Conservation (phyloP, 805 yeast genomes). For the Candida taoyuanica region DNA sequence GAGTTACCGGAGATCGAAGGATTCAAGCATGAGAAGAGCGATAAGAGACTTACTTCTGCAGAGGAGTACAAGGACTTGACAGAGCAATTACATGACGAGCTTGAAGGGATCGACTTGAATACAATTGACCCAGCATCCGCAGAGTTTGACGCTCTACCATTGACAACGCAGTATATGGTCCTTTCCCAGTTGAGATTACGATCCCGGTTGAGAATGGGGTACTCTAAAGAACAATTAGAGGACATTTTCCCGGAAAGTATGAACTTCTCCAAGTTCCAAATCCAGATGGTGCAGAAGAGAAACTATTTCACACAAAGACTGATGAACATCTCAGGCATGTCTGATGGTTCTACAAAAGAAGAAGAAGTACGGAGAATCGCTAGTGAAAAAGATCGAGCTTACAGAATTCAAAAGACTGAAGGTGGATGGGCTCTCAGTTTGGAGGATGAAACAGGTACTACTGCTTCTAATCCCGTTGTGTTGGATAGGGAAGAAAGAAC, state of each 20-base stretch:
- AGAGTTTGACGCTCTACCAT: slow-evolving; percentile 73
- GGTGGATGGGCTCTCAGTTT: slow-evolving; percentile 83
- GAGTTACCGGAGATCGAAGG: slow-evolving; percentile 71
- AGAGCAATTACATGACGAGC: slow-evolving; percentile 50
- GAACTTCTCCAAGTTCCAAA: slow-evolving; percentile 91
- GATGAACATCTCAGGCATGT: slow-evolving; percentile 81
- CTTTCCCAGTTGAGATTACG: slow-evolving; percentile 76
- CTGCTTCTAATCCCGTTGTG: slow-evolving; percentile 42
- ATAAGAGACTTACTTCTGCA: slow-evolving; percentile 68
- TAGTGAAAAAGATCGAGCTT: slow-evolving; percentile 75
- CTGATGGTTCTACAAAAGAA: slow-evolving; percentile 32
- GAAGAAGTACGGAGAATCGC: slow-evolving; percentile 53
- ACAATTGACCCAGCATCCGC: slow-evolving; percentile 78
- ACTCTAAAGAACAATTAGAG: slow-evolving; percentile 82
- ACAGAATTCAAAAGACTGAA: slow-evolving; percentile 67
- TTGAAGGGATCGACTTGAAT: slow-evolving; percentile 67
- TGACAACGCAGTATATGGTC: slow-evolving; percentile 83
- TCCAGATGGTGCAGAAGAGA: slow-evolving; percentile 86
- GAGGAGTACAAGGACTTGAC: slow-evolving; percentile 64
- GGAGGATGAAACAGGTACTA: slow-evolving; percentile 35
- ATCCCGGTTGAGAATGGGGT: slow-evolving; percentile 93
- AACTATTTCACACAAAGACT: slow-evolving; percentile 85
- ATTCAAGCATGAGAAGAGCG: slow-evolving; percentile 49
- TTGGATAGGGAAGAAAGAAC: slow-evolving; percentile 30
- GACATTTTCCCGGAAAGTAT: slow-evolving; percentile 75